phyloP scores from a whole-genome alignment of 2,329 filamentous ascomycete species.

The Bimuria novae-zelandiae region DNA sequence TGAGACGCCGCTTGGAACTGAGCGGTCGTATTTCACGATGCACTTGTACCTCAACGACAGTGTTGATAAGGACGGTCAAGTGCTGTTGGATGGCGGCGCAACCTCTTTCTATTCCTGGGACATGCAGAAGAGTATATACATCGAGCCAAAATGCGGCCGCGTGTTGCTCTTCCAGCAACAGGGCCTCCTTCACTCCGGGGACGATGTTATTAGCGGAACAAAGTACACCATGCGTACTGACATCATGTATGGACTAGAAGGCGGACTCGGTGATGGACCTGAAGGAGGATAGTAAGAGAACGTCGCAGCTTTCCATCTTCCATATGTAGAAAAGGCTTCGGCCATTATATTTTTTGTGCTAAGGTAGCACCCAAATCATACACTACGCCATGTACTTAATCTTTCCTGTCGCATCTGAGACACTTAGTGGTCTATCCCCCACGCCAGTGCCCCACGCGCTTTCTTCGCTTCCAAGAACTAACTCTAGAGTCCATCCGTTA shows the following conservation, averaged over 20 bases:
- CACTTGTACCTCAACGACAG: slow-evolving; percentile 61
- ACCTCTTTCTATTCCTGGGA: slow-evolving; percentile 55
- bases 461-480: slow-evolving; percentile 48
- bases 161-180: slow-evolving; percentile 63
- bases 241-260: slow-evolving; percentile 55
- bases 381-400: background rate
- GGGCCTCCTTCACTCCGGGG: slow-evolving; percentile 58
- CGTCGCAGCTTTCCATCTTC: too few species aligned
- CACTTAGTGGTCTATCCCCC: slow-evolving; percentile 42
- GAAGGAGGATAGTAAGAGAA: background rate
- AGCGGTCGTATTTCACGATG: slow-evolving; percentile 59
- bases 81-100: slow-evolving; percentile 55
- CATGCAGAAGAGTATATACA: slow-evolving; percentile 44
- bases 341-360: background rate
- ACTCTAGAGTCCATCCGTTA: slow-evolving; percentile 49
- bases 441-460: slow-evolving; percentile 50
- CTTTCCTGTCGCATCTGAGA: slow-evolving; percentile 6
- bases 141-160: slow-evolving; percentile 57
- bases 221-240: slow-evolving; percentile 63
- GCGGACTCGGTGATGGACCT: background rate
- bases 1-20: slow-evolving; percentile 57
- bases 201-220: slow-evolving; percentile 57
- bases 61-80: slow-evolving; percentile 21
- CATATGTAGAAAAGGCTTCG: too few species aligned
- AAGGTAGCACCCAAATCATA: background rate